These are phyloP conservation scores for Trypanosomatidae sp. DNA, from an alignment of 208 protist species.

Conservation along the genomic window DNA sequence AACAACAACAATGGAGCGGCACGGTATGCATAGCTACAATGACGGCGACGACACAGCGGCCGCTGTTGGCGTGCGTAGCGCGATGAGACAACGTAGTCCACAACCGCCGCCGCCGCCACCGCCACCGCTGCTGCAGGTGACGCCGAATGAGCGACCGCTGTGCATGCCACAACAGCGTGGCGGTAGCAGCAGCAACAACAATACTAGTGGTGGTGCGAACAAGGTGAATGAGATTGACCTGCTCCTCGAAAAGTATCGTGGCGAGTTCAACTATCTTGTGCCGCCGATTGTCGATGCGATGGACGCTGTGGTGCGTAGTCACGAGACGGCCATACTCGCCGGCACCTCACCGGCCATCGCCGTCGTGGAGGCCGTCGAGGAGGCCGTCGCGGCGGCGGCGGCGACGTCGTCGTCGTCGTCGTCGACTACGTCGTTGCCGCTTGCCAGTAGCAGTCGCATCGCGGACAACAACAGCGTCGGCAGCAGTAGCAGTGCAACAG, in stretches of 20 bases:
- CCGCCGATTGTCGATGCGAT: constrained; percentile 54
- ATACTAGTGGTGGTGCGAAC: not conserved
- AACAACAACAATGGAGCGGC: no score
- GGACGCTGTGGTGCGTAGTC: constrained; percentile 25
- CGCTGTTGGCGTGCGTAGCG: constrained; percentile 27
- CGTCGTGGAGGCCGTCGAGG: no score
- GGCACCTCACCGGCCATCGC: no score
- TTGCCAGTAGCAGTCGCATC: constrained; percentile 6
- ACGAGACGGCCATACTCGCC: no score
- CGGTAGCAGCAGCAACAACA: not conserved
- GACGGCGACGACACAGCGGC: constrained; percentile 8
- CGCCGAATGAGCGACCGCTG: constrained; percentile 57
- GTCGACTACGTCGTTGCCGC: no score
- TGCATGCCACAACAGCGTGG: constrained; percentile 2
- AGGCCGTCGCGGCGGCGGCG: no score
- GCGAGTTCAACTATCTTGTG: constrained; percentile 70
- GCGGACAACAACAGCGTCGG: not conserved
- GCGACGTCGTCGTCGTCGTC: no score
- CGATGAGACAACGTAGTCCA: constrained; percentile 20
- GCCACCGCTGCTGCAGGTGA: constrained; percentile 31
- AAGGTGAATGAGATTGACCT: constrained; percentile 56
- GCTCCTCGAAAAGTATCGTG: constrained; percentile 64
- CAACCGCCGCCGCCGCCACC: constrained; percentile 9
- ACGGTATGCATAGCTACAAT: no score
- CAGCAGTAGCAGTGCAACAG: constrained; percentile 4